Conservation (phyloP, 148 eudicot genomes). For the Chenopodium berlandieri region DNA sequence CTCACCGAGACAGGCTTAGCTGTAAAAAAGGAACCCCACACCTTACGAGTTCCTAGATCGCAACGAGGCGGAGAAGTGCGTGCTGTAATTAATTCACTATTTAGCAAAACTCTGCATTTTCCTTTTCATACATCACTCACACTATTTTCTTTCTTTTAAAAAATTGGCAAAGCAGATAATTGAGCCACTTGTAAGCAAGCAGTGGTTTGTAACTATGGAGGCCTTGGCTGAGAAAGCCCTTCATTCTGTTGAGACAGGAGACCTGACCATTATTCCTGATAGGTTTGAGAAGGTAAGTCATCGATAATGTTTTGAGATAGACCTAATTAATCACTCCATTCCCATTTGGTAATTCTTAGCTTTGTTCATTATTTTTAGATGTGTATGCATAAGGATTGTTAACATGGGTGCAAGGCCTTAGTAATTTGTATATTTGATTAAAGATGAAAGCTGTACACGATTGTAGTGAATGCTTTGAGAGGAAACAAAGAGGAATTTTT, state of each 20-base stretch:
- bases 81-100: slow-evolving; percentile 1
- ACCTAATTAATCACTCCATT: neutral
- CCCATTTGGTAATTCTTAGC: neutral
- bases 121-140: slow-evolving; percentile 9
- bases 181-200: slow-evolving; percentile 96
- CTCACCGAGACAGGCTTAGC: slow-evolving; percentile 87
- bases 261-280: slow-evolving; percentile 82
- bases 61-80: slow-evolving; percentile 98
- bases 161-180: slow-evolving; percentile 52
- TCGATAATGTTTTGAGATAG: neutral
- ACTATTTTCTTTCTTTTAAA: slow-evolving; percentile 1
- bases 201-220: slow-evolving; percentile 98
- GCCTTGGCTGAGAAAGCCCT: slow-evolving; percentile 90
- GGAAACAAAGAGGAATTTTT: no score
- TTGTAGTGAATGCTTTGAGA: no score
- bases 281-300: slow-evolving; percentile 88
- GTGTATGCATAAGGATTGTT: neutral
- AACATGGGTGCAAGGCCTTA: neutral
- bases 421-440: neutral
- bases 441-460: neutral
- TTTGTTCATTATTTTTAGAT: neutral
- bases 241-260: slow-evolving; percentile 76
- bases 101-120: neutral
- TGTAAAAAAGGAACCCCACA: slow-evolving; percentile 80
- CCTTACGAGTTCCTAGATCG: slow-evolving; percentile 88